Evolutionary conservation across 2,329 filamentous ascomycete genomes (phyloP).

Genomic region (Aspergillus luchuensis): DNA sequence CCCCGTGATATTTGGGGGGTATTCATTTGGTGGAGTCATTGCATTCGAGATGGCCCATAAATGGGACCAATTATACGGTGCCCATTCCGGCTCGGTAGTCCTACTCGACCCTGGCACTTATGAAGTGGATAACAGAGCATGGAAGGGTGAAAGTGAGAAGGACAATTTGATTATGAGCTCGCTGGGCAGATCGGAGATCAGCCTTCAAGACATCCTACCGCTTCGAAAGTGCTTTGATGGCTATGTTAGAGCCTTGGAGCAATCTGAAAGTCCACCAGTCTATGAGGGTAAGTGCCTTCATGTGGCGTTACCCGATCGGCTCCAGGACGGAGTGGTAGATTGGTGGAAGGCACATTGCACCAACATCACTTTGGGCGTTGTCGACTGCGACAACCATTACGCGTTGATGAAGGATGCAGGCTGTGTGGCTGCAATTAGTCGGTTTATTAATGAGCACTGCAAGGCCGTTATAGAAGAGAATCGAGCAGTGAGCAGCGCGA

Average conservation of each 20-base stretch:
- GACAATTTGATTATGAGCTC: neutral
- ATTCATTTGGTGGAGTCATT: conserved; percentile 11
- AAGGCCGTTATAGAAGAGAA: neutral
- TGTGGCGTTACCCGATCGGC: neutral
- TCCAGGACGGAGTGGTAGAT: neutral
- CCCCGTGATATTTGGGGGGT: conserved; percentile 4
- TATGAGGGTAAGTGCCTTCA: conserved; percentile 1
- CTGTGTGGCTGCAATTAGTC: neutral
- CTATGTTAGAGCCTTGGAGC: neutral
- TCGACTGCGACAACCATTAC: conserved; percentile 1
- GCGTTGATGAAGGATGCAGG: neutral
- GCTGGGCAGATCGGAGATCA: neutral
- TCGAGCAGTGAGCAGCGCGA: neutral
- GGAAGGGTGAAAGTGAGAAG: neutral
- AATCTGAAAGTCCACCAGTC: neutral
- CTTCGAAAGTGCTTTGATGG: neutral
- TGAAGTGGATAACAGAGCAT: neutral
- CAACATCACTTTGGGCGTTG: neutral
- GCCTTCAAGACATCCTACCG: neutral
- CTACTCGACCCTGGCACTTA: conserved; percentile 10
- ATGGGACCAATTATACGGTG: neutral
- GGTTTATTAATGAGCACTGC: neutral
- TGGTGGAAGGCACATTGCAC: neutral
- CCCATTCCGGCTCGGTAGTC: neutral
- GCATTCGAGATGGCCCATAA: conserved; percentile 11